Conservation (phyloP, 352 stramenopile species). For the Phytophthora palmivora region DNA sequence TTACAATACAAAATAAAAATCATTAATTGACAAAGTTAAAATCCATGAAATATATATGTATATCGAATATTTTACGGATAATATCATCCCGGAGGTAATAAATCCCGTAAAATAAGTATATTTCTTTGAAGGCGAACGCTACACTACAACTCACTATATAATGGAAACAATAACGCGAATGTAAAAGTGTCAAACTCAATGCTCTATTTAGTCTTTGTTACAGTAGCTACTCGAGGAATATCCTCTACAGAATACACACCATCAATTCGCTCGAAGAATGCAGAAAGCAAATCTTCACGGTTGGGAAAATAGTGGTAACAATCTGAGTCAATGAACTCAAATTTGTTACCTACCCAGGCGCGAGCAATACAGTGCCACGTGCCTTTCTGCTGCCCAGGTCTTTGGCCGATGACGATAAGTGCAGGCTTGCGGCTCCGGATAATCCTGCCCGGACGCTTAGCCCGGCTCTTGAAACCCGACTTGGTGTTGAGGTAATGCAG, state of each 20-base stretch:
- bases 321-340: constrained; percentile 18
- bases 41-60: too few relatives aligned
- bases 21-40: too few relatives aligned
- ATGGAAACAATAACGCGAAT: too few relatives aligned
- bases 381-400: constrained; percentile 1
- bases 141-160: too few relatives aligned
- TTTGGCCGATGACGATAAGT: neutral
- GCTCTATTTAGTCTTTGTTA: too few relatives aligned
- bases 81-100: too few relatives aligned
- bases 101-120: too few relatives aligned
- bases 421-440: neutral
- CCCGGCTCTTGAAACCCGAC: constrained; percentile 3
- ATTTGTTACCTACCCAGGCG: constrained; percentile 8
- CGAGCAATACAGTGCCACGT: constrained; percentile 8
- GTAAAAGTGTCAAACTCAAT: too few relatives aligned
- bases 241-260: constrained; percentile 31
- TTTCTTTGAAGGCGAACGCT: too few relatives aligned
- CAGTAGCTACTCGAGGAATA: neutral
- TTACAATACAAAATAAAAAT: too few relatives aligned
- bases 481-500: constrained; percentile 14
- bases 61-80: too few relatives aligned
- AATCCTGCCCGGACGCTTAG: neutral
- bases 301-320: constrained; percentile 14
- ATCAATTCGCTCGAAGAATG: neutral
- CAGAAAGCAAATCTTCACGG: constrained; percentile 1